Evolutionary conservation across 352 stramenopile genomes (phyloP), one percentile per base, ranked within the genome.

Genomic region (Globisporangium barbulae): DNA sequence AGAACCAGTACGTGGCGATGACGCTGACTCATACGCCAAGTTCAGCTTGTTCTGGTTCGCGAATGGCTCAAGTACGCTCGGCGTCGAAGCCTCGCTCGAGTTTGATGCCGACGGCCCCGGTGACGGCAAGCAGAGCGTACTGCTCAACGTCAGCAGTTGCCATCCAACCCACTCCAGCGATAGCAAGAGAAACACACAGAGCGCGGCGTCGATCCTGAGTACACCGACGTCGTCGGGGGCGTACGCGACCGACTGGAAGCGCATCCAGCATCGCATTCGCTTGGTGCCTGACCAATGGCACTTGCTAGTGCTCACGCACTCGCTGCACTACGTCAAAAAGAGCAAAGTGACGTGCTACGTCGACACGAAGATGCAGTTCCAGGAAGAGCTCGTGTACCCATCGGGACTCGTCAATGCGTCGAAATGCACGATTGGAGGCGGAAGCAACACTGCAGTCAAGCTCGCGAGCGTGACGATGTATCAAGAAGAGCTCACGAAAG

Each of bases 271-370:
- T 21, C 64, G 70, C 33, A 70, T 87, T 42, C 52, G 71, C 9
- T 6, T 78, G 37, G 50, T 67, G 53, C 64, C 69, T 17, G 72
- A 72, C 3, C 49, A 78, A 53, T 95, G 87, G 87, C 87, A 95
- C 61, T 53, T 94, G 13, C 48, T 95, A 1, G 78, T 92, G 17
- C 66, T 95, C 25, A 76, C 79, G 1, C 87, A 95, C 59, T 91
- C 81, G 31, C 69, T 92, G 33, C 87, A 93, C 33, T 95, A 95
- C 65, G 79, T 95, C 21, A 91, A 90, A 59, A 93, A 93, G 68
- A 95, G 87, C 59, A 84, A 85, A 64, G 81, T 95, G 33, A 83
- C 82, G 45, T 93, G 84, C 59, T 81, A 80, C 55, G 68, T 95
- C 12, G 82, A 94, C 31, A 76, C 61, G 7, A 75, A 76, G 25